phyloP scores from a whole-genome alignment of 1,139 yeast genomes.

The Geotrichum fermentans region DNA sequence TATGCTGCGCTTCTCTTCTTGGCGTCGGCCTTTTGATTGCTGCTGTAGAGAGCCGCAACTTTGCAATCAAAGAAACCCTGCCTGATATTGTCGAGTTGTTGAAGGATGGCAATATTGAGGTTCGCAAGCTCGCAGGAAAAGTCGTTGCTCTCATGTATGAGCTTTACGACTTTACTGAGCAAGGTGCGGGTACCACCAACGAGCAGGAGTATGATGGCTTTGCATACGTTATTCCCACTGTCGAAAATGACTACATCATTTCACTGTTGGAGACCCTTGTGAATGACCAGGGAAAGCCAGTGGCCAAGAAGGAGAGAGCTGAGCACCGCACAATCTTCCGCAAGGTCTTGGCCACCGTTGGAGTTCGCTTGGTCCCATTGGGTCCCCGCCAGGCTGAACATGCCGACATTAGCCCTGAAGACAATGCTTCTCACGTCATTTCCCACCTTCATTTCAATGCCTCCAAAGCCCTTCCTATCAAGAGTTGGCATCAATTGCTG shows the following conservation, averaged over 20 bases:
- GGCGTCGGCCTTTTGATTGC: constrained; percentile 34
- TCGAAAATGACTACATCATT: constrained; percentile 51
- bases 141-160: constrained; percentile 62
- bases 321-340: constrained; percentile 59
- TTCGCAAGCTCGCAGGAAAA: constrained; percentile 50
- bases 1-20: constrained; percentile 34
- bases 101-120: constrained; percentile 26
- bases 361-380: constrained; percentile 10
- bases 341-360: constrained; percentile 49
- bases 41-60: constrained; percentile 24
- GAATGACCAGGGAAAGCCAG: constrained; percentile 25
- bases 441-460: constrained; percentile 54
- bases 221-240: constrained; percentile 48
- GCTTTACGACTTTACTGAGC: constrained; percentile 45
- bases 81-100: constrained; percentile 33
- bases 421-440: constrained; percentile 32
- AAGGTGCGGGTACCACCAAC: constrained; percentile 38
- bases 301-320: constrained; percentile 44
- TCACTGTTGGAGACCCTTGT: constrained; percentile 3
- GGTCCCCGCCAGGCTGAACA: constrained; percentile 2
- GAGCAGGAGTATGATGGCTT: constrained; percentile 33
- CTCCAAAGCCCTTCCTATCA: constrained; percentile 54
- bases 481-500: constrained; percentile 61
- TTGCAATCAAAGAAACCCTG: constrained; percentile 32
- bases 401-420: constrained; percentile 4